Percentiles rank a stretch among this genome's conserved stretches.
These are phyloP conservation scores for Mallotus japonicus DNA, from an alignment of 441 rosid genomes.

Conservation along the genomic window DNA sequence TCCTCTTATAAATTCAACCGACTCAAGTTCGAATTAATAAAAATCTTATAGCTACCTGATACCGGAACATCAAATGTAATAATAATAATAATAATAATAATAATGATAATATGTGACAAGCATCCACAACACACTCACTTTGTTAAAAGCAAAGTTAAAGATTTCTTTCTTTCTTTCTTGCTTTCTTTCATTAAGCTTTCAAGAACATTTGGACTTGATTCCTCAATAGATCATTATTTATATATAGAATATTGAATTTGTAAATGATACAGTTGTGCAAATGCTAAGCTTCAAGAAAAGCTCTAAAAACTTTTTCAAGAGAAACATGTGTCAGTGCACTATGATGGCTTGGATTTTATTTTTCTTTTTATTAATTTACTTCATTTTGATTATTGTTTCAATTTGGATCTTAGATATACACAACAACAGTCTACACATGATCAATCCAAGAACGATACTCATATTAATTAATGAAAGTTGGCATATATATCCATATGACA, in stretches of 20 bases:
- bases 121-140: conserved; percentile 29
- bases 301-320: background rate
- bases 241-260: conserved; percentile 1
- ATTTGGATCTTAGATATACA: background rate
- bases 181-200: conserved; percentile 14
- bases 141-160: conserved; percentile 36
- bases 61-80: too few relatives aligned
- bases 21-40: too few relatives aligned
- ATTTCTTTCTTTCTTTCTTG: conserved; percentile 8
- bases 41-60: too few relatives aligned
- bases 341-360: background rate
- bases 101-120: conserved; percentile 23
- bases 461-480: too few relatives aligned
- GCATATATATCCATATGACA: too few relatives aligned
- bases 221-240: conserved; percentile 32
- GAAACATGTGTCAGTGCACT: conserved; percentile 12
- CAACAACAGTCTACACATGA: too few relatives aligned
- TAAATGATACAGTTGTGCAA: background rate
- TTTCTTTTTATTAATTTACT: background rate
- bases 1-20: too few relatives aligned
- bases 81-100: too few relatives aligned
- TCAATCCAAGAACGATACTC: too few relatives aligned
- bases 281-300: background rate
- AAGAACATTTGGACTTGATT: conserved; percentile 47
- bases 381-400: background rate